Conservation (phyloP, 2,329 filamentous ascomycete genomes). For the Myriosclerotinia duriaeana region DNA sequence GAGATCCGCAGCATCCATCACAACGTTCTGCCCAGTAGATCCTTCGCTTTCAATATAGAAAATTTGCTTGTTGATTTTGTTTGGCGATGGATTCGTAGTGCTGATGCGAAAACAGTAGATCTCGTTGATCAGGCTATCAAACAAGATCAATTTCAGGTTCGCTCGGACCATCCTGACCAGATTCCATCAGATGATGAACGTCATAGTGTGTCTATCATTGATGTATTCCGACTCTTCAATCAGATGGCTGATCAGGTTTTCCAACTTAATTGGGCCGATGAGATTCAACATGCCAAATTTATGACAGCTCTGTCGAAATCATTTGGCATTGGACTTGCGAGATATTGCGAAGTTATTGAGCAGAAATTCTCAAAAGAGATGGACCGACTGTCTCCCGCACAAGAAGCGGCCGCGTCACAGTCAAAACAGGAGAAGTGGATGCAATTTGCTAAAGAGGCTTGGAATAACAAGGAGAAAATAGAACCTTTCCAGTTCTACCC, state of each 20-base stretch:
- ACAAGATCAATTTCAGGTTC: conserved; percentile 81
- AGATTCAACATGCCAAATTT: conserved; percentile 90
- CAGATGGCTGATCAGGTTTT: conserved; percentile 86
- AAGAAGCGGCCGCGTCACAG: conserved; percentile 73
- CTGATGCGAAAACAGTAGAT: conserved; percentile 73
- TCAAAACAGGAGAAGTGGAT: conserved; percentile 91
- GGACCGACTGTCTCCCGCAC: conserved; percentile 85
- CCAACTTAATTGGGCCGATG: conserved; percentile 86
- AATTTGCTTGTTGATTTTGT: conserved; percentile 85
- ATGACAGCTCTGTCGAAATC: conserved; percentile 91
- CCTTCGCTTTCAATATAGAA: conserved; percentile 87
- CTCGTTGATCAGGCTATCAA: conserved; percentile 91
- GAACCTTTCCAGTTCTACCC: conserved; percentile 97
- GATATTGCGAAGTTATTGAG: conserved; percentile 90
- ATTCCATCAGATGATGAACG: conserved; percentile 74
- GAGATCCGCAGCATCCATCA: conserved; percentile 80
- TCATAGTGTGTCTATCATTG: conserved; percentile 89
- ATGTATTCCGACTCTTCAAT: conserved; percentile 91
- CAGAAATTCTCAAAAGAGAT: conserved; percentile 85
- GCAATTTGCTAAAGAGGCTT: conserved; percentile 89
- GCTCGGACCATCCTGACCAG: conserved; percentile 61
- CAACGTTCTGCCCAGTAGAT: conserved; percentile 67
- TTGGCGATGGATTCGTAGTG: conserved; percentile 87
- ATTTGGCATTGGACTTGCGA: conserved; percentile 76
- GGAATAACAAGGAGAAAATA: conserved; percentile 86